Base-by-base conservation (phyloP, 1,284 basidiomycete genomes). In the Fistulinella cinereoalba region DNA sequence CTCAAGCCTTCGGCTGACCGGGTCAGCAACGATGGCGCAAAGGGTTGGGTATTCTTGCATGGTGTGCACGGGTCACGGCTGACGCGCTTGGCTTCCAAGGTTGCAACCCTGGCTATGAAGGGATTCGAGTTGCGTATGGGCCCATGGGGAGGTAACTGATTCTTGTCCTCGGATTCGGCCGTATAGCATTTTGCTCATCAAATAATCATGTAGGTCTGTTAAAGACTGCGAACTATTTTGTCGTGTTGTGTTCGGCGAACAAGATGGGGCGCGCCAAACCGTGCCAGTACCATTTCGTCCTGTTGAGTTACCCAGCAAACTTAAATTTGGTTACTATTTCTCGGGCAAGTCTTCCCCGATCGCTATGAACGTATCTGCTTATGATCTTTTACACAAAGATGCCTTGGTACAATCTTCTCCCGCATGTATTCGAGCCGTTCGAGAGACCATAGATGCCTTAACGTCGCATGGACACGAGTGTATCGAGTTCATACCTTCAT, bases 391-490 rank as follows among this genome's bases (percentile, higher is more conserved):
- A 21, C 19, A 21, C 18, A 23, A 52, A 56, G 90, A 94, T 64
- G 66, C 71, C 18, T 75, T 81, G 55, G 65, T 82, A 44, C 83
- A 85, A 61, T 79, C 85, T 1, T 90, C 88, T 4, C 93, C 93
- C 4, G 90, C 88, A 1, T 83, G 79, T 56, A 74, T 81, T 49
- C 75, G 94, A 28, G 92, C 91, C 1, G 83, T 97, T 11, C 61
- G 79, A n/a, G 84, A 90, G 62, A 80, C 85, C 6, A 79, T 92
- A 6, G 75, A 80, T 7, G 85, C 84, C 0, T 68, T 96, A 38
- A 67, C 72, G 28, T 71, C 72, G 50, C 72, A 76, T 42, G 92
- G 89, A 13, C 90, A 94, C 59, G 88, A 92, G 62, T 88, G 88
- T 50, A 65, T 91, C 31, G 81, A 85, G 62, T 77, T 90, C 64